Percentiles rank a stretch among this genome's conserved stretches.
Conservation (phyloP, 2,329 filamentous ascomycete species). For the Cladosporium oxysporum region DNA sequence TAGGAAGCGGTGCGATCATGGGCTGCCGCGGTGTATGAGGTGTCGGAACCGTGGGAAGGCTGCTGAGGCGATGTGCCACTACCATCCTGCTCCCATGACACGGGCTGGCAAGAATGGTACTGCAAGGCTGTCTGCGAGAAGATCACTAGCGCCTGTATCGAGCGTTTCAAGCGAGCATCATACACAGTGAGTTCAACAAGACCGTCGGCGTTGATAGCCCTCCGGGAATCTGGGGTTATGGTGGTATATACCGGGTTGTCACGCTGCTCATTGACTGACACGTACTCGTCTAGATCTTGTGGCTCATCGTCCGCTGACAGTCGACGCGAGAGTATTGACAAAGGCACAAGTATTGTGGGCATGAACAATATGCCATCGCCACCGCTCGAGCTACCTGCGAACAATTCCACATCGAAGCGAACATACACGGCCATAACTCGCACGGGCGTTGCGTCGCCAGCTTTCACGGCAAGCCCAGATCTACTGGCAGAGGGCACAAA, state of each 20-base stretch:
- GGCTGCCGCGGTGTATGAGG: neutral
- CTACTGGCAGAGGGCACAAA: neutral
- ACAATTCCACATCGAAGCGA: neutral
- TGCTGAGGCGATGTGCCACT: conserved; percentile 6
- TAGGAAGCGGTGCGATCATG: conserved; percentile 7
- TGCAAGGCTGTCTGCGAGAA: neutral
- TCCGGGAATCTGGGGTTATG: too few species aligned
- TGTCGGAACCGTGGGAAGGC: conserved; percentile 1
- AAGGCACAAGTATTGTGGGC: neutral
- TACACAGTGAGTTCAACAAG: neutral
- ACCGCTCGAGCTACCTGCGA: neutral
- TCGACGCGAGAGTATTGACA: neutral
- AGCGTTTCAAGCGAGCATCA: neutral
- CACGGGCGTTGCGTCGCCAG: neutral
- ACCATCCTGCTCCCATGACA: conserved; percentile 14
- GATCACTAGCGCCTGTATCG: neutral
- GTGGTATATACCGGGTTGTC: too few species aligned
- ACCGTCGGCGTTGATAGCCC: too few species aligned
- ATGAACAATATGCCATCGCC: neutral
- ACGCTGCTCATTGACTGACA: too few species aligned
- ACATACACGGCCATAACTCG: neutral
- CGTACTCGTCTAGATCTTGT: neutral
- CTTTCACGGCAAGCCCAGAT: neutral
- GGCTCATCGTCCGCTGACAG: neutral
- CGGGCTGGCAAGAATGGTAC: neutral